Base-by-base conservation (phyloP, 495 filamentous ascomycete genomes). In the Penicillium coffeae region DNA sequence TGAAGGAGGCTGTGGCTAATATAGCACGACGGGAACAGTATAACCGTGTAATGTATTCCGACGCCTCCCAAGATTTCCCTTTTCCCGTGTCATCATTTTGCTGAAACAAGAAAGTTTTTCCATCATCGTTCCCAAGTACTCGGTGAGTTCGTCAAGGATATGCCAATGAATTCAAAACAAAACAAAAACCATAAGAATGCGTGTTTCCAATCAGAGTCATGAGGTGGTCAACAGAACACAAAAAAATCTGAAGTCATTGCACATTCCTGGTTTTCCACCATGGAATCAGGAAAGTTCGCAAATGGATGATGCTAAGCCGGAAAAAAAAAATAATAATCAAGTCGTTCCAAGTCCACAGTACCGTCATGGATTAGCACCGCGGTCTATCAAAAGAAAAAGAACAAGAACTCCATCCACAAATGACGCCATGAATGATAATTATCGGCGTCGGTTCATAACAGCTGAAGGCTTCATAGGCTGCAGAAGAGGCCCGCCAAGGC, bases 401-500 rank as follows among this genome's bases (percentile, higher is more conserved):
- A 52, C 54, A 30, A 54, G 48, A 52, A 50, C 47, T 39, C 47
- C 51, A 22, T 39, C 45, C 30, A 49, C 45, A 56, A 40, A 21
- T 47, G 22, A 47, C 19, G 14, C 38, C 14, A 52, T 36, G 34
- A 50, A 14, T 32, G 14, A 27, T 15, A 30, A 30, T 48, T 65
- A 75, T 42, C 70, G 67, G 47, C 66, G 71, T 18, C 69, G 68
- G 42, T 55, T 44, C 59, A 72, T 69, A 7, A 64, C 56, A 8
- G 60, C 64, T n/a, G 64, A 65, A 3, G 72, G 66, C 46, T 72
- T 72, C 65, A 76, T 71, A 35, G 70, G 68, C 38, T 76, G 72
- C 14, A 76, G 48, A 15, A 71, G 54, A 51, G 66, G 62, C 9
- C 69, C 70, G 5, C 73, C 71, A 8, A 78, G 64, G 9, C 75